Evolutionary conservation across 257 asterid species (phyloP).

Genomic region (Fraxinus excelsior): DNA sequence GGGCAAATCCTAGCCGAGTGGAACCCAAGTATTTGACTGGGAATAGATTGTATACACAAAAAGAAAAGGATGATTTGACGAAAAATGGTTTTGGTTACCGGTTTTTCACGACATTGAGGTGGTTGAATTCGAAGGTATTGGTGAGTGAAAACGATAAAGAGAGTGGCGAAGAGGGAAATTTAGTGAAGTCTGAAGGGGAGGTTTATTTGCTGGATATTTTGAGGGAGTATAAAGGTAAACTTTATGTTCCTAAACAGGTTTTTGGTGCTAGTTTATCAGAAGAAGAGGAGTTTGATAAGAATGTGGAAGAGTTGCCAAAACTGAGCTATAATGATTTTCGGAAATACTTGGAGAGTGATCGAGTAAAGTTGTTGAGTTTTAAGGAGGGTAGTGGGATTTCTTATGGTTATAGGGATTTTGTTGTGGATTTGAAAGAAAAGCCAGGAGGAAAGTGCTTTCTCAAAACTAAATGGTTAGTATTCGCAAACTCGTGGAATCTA

Average conservation of each 20-base stretch:
- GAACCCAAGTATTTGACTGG: slow-evolving; percentile 48
- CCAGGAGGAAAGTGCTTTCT: slow-evolving; percentile 81
- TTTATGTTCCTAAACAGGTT: slow-evolving; percentile 89
- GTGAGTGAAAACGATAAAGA: slow-evolving; percentile 6
- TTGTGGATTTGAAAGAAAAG: slow-evolving; percentile 85
- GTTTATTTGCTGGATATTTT: slow-evolving; percentile 82
- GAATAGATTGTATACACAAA: slow-evolving; percentile 38
- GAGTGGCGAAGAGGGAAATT: background rate
- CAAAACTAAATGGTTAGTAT: slow-evolving; percentile 80
- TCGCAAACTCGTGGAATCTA: slow-evolving; percentile 19
- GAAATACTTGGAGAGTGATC: slow-evolving; percentile 59
- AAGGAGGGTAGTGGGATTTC: slow-evolving; percentile 57
- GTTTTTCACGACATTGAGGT: slow-evolving; percentile 28
- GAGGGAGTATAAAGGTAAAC: slow-evolving; percentile 88
- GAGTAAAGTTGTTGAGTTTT: slow-evolving; percentile 69
- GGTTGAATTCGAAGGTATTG: slow-evolving; percentile 39
- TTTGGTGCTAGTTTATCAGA: slow-evolving; percentile 72
- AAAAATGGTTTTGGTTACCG: slow-evolving; percentile 34
- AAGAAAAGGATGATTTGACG: slow-evolving; percentile 37
- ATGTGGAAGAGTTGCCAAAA: slow-evolving; percentile 71
- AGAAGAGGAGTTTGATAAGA: slow-evolving; percentile 79
- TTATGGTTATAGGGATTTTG: slow-evolving; percentile 56
- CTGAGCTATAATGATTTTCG: slow-evolving; percentile 69
- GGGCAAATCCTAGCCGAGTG: slow-evolving; percentile 48
- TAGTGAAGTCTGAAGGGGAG: slow-evolving; percentile 49